Evolutionary conservation across 192 early-diverging fungal genomes (phyloP).

Genomic region (Thoreauomyces humboldtii): DNA sequence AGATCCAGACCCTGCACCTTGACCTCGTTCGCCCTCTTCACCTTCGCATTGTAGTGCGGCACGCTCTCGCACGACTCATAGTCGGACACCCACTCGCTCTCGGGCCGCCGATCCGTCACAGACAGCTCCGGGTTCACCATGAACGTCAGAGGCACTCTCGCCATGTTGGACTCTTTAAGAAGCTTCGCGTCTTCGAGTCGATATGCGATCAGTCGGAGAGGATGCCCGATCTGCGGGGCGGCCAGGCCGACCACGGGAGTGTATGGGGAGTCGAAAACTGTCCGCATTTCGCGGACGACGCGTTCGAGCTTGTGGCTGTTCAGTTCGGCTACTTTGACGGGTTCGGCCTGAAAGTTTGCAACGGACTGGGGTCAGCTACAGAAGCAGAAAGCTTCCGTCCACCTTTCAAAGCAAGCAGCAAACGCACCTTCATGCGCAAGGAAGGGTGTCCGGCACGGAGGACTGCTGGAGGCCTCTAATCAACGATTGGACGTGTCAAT

Average conservation of each 20-base stretch:
- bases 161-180: slow-evolving; percentile 24
- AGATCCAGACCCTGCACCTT: slow-evolving; percentile 35
- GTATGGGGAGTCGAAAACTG: slow-evolving; percentile 38
- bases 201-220: slow-evolving; percentile 45
- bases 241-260: slow-evolving; percentile 41
- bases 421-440: slow-evolving; percentile 28
- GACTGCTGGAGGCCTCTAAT: slow-evolving; percentile 9
- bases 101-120: background rate
- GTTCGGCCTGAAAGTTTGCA: too few species aligned
- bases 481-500: too few species aligned
- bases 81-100: slow-evolving; percentile 24
- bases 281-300: slow-evolving; percentile 25
- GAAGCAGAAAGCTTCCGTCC: too few species aligned
- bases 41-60: slow-evolving; percentile 45
- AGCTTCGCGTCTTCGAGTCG: slow-evolving; percentile 25
- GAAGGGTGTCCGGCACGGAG: slow-evolving; percentile 34
- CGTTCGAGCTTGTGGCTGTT: slow-evolving; percentile 11
- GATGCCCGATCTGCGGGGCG: slow-evolving; percentile 49
- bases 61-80: slow-evolving; percentile 52
- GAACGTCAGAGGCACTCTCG: slow-evolving; percentile 40
- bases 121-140: slow-evolving; percentile 46
- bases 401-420: too few species aligned
- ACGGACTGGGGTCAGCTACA: too few species aligned
- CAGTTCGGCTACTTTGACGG: slow-evolving; percentile 20
- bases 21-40: slow-evolving; percentile 32